Conservation (phyloP, 495 filamentous ascomycete genomes). For the Viridothelium virens region DNA sequence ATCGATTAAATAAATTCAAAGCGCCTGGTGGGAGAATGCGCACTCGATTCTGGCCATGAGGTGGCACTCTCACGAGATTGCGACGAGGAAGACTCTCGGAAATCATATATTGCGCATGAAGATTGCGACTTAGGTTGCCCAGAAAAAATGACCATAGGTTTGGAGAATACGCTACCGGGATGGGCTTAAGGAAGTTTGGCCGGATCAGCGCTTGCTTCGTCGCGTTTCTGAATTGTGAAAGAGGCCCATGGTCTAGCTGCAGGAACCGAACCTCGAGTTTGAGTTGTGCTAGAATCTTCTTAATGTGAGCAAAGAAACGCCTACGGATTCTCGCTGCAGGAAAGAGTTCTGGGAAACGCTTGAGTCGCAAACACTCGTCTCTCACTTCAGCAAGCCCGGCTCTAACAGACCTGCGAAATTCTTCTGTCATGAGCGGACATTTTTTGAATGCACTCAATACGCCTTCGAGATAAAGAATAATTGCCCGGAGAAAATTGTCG, state of each 20-base stretch:
- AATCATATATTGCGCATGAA: background rate
- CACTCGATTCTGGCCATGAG: background rate
- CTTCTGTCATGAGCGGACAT: background rate
- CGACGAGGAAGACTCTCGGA: background rate
- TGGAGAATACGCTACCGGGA: background rate
- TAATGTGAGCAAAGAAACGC: background rate
- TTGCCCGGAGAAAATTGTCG: background rate
- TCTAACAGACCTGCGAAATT: background rate
- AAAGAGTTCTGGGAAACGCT: background rate
- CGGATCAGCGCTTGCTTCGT: background rate
- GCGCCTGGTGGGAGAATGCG: background rate
- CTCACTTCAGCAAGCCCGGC: background rate
- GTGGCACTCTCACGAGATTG: background rate
- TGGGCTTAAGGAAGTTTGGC: background rate
- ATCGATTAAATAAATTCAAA: background rate
- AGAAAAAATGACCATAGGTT: slow-evolving; percentile 4
- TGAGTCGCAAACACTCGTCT: slow-evolving; percentile 1
- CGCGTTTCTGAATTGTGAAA: background rate
- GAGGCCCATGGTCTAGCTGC: background rate
- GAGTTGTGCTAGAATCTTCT: background rate
- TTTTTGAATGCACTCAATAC: background rate
- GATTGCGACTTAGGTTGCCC: slow-evolving; percentile 1
- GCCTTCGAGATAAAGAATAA: background rate
- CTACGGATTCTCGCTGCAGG: background rate
- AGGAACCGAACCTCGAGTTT: background rate